These are phyloP conservation scores for Yamadazyma oceani DNA, from an alignment of 1,139 yeast species.

Conservation along the genomic window DNA sequence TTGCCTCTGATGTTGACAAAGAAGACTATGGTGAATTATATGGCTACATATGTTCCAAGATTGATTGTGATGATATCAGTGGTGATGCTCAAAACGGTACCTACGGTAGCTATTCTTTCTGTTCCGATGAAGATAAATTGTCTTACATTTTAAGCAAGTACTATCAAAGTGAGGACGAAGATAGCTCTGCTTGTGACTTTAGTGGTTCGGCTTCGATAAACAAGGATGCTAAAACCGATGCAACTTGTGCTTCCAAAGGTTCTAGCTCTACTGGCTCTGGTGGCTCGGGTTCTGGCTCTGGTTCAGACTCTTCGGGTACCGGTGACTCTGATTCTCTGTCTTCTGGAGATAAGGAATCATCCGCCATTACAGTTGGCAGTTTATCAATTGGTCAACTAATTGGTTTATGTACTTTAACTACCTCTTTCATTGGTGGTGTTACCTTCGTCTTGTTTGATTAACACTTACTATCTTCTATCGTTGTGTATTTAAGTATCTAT, in stretches of 20 bases:
- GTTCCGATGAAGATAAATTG: constrained; percentile 59
- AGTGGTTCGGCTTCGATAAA: constrained; percentile 59
- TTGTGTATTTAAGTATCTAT: constrained; percentile 3
- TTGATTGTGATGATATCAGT: constrained; percentile 50
- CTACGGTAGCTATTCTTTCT: constrained; percentile 64
- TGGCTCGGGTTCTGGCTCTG: constrained; percentile 19
- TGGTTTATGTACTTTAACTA: constrained; percentile 31
- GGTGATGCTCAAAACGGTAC: constrained; percentile 61
- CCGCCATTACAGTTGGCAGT: constrained; percentile 22
- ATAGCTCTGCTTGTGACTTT: constrained; percentile 61
- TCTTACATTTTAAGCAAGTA: constrained; percentile 62
- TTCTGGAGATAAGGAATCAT: constrained; percentile 14
- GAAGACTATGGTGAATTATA: constrained; percentile 38
- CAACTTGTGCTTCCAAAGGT: constrained; percentile 48
- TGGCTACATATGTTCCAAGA: constrained; percentile 29
- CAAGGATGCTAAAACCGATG: constrained; percentile 49
- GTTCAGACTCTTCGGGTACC: constrained; percentile 24
- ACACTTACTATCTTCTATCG: not conserved
- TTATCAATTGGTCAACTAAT: constrained; percentile 31
- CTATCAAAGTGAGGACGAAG: constrained; percentile 47
- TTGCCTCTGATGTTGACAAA: constrained; percentile 27
- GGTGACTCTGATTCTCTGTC: constrained; percentile 15
- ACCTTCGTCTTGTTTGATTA: constrained; percentile 31
- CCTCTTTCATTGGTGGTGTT: constrained; percentile 41
- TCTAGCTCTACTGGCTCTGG: constrained; percentile 32